These are phyloP conservation scores for Myriangium duriaei DNA, from an alignment of 2,329 filamentous ascomycete species.

Conservation along the genomic window DNA sequence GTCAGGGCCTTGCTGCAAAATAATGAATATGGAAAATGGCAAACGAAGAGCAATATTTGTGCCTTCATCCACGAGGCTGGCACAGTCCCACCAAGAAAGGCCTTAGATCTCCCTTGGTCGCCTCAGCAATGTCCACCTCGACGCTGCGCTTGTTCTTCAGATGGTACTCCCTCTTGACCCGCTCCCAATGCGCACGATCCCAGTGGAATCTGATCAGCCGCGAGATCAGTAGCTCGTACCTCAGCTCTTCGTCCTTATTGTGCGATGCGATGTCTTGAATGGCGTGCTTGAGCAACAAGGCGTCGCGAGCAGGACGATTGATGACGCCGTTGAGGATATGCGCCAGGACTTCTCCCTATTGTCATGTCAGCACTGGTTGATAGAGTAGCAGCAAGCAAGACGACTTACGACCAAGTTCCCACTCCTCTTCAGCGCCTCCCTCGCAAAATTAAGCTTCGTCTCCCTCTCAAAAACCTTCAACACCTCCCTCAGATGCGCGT, in stretches of 20 bases:
- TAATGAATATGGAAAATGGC: no score
- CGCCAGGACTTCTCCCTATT: constrained; percentile 79
- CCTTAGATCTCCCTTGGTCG: constrained; percentile 55
- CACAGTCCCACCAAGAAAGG: constrained; percentile 23
- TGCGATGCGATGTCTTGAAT: constrained; percentile 43
- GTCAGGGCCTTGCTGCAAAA: no score
- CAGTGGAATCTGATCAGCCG: constrained; percentile 83
- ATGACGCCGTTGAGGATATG: constrained; percentile 95
- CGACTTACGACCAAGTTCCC: constrained; percentile 77
- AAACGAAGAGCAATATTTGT: no score
- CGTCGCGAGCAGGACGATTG: constrained; percentile 87
- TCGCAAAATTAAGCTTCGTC: constrained; percentile 70
- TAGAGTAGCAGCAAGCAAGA: not conserved
- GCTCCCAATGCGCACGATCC: constrained; percentile 71
- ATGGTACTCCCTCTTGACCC: constrained; percentile 67
- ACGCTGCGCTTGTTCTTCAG: constrained; percentile 64
- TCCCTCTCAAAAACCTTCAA: constrained; percentile 61
- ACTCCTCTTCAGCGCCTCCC: constrained; percentile 77
- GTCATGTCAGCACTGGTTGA: not conserved
- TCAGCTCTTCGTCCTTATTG: constrained; percentile 37
- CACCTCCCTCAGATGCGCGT: constrained; percentile 70
- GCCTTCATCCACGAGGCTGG: constrained; percentile 3
- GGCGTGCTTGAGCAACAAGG: constrained; percentile 80
- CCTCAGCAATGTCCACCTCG: constrained; percentile 65
- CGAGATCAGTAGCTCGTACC: constrained; percentile 77